These are phyloP conservation scores for Ricinus communis DNA, from an alignment of 345 rosid species.

Conservation along the genomic window DNA sequence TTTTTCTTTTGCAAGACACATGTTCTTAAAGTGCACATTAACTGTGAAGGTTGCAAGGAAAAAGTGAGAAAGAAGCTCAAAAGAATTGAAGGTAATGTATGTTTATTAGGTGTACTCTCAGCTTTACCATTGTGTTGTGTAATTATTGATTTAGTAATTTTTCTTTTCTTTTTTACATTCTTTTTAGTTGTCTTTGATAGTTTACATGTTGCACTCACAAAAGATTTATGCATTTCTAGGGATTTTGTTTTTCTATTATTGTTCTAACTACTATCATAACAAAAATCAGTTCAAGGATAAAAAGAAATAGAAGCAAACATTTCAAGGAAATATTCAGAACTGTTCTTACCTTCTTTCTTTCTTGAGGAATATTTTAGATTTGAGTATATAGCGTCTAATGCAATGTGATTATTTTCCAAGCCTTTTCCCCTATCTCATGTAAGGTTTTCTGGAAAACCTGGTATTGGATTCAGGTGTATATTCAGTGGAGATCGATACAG, in stretches of 20 bases:
- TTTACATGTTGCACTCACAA: background rate
- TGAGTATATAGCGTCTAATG: background rate
- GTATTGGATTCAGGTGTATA: constrained; percentile 50
- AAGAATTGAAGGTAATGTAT: constrained; percentile 64
- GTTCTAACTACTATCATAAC: too few species aligned
- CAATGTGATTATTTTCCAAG: background rate
- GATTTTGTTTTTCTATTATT: background rate
- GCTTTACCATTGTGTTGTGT: background rate
- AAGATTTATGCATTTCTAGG: too few species aligned
- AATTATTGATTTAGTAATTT: background rate
- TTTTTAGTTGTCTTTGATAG: too few species aligned
- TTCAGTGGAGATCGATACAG: constrained; percentile 53
- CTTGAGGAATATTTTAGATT: background rate
- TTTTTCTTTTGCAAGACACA: constrained; percentile 42
- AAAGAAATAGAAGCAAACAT: too few species aligned
- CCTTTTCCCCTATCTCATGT: background rate
- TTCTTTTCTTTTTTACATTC: background rate
- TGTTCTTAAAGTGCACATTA: constrained; percentile 60
- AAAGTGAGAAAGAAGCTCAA: constrained; percentile 66
- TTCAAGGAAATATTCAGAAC: too few species aligned
- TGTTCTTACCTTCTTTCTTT: too few species aligned
- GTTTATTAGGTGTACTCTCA: background rate
- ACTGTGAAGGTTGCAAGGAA: constrained; percentile 72
- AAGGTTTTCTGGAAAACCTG: background rate
- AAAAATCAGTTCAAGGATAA: too few species aligned